Evolutionary conservation across 331 rosid genomes (phyloP), one percentile per base, ranked within the genome.

Genomic region (Rhamnella rubrinervis): DNA sequence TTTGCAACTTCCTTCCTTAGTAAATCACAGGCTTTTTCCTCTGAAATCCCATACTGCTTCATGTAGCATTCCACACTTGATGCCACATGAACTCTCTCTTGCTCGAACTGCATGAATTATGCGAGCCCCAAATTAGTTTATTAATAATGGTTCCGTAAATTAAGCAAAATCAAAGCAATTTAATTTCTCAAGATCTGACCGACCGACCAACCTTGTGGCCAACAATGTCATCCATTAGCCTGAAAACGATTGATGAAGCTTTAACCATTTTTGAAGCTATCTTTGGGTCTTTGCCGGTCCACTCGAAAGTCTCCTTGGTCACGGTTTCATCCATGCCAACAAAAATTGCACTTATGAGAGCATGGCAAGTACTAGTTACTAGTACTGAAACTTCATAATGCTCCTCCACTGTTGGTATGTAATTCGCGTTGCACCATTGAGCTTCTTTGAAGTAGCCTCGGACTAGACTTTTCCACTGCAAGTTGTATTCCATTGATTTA

Each of bases 141-240:
- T 23, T 23, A 23, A 23, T 23, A 7, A 4, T 51, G 41, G 6
- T 39, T 39, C 8, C 8, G 1, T 4, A 4, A 8, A 39, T 23
- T 39, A 39, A 39, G 6, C 8, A 0, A 23, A 23, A 23, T 23
- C 23, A 23, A 23, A 23, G 23, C 1, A 23, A 23, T 23, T 23
- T 23, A 23, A 23, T 23, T 23, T 23, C 23, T 23, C 23, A 0
- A 23, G 23, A 23, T 23, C 23, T 0, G 23, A 23, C 23, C 23
- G 23, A 23, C 41, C 8, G 1, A 4, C 41, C 41, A 40, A 44
- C 67, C 67, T 63, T 44, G 35, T 41, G 55, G 11, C 16, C 15
- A 44, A 16, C 55, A 9, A 63, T 41, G 55, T 63, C 67, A 63
- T 63, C 38, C 67, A 63, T 63, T 7, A 63, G 6, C 35, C 53